A percentile compares a stretch with the other conserved stretches of the same genome.
Evolutionary conservation across 305 asterid species (phyloP).

Genomic region (Fraxinus latifolia): DNA sequence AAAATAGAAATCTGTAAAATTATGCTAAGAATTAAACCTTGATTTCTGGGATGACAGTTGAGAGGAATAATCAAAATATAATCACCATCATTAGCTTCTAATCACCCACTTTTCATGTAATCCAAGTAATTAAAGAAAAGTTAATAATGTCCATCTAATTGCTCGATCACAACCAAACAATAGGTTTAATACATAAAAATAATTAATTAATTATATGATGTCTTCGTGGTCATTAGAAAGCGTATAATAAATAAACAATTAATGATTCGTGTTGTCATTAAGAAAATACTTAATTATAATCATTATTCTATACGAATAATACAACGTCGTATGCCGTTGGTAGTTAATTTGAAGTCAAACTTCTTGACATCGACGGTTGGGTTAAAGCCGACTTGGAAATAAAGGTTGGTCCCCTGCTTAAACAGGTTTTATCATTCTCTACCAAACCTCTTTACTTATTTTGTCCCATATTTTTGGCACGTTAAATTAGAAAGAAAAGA

Average conservation of each 20-base stretch:
- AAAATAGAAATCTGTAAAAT: neutral
- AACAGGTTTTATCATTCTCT: neutral
- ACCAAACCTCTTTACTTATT: neutral
- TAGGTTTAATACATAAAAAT: neutral
- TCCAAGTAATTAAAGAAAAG: neutral
- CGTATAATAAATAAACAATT: neutral
- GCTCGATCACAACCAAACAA: neutral
- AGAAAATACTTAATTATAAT: neutral
- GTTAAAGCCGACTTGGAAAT: neutral
- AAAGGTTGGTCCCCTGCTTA: neutral
- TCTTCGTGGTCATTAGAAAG: neutral
- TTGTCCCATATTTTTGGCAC: neutral
- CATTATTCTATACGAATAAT: neutral
- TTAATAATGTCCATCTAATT: neutral
- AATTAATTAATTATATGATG: neutral
- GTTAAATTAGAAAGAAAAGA: no score
- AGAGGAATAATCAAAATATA: neutral
- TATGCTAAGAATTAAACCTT: neutral
- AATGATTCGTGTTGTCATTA: neutral
- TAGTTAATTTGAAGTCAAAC: neutral
- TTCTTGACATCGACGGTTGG: neutral
- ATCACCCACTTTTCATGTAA: slow-evolving; percentile 6
- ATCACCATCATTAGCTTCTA: neutral
- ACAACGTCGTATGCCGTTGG: neutral
- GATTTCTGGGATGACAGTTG: slow-evolving; percentile 20